Percentiles rank a stretch among this genome's conserved stretches.
Evolutionary conservation across 2,329 filamentous ascomycete species (phyloP).

Genomic region (Colletotrichum neosansevieriae): DNA sequence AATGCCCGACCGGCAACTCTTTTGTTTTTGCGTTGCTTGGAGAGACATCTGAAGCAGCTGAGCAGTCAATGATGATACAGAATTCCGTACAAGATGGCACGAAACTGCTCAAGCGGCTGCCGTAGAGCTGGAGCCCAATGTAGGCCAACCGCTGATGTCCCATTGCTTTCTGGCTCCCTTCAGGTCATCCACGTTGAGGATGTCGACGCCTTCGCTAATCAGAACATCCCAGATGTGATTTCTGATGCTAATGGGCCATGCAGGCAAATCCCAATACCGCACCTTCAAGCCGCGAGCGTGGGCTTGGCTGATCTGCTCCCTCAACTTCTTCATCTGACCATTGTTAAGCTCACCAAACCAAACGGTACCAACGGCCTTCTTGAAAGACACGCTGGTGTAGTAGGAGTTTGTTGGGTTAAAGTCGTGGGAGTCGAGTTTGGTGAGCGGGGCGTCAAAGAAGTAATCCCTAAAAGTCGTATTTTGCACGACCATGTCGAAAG

Average conservation of each 20-base stretch:
- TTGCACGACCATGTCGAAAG: constrained; percentile 66
- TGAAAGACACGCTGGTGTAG: constrained; percentile 74
- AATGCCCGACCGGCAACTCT: too few relatives aligned
- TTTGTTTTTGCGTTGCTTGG: too few relatives aligned
- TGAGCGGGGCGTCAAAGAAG: constrained; percentile 76
- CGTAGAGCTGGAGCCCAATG: constrained; percentile 16
- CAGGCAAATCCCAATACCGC: constrained; percentile 71
- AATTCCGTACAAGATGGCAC: neutral
- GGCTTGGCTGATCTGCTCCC: constrained; percentile 61
- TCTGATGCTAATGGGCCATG: constrained; percentile 66
- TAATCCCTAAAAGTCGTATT: constrained; percentile 69
- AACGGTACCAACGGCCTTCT: constrained; percentile 63
- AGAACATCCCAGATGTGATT: constrained; percentile 69
- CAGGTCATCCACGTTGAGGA: constrained; percentile 73
- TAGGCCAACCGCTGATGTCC: constrained; percentile 43
- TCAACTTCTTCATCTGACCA: constrained; percentile 57
- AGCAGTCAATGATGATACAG: neutral
- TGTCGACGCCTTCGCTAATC: constrained; percentile 67
- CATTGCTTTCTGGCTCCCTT: constrained; percentile 56
- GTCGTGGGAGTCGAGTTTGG: constrained; percentile 48
- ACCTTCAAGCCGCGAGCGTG: constrained; percentile 66
- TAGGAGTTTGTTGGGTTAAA: constrained; percentile 71
- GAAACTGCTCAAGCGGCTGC: neutral
- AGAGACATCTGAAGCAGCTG: too few relatives aligned
- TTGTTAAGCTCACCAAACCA: constrained; percentile 57